Evolutionary conservation across 345 rosid genomes (phyloP).

Genomic region (Passiflora organensis): DNA sequence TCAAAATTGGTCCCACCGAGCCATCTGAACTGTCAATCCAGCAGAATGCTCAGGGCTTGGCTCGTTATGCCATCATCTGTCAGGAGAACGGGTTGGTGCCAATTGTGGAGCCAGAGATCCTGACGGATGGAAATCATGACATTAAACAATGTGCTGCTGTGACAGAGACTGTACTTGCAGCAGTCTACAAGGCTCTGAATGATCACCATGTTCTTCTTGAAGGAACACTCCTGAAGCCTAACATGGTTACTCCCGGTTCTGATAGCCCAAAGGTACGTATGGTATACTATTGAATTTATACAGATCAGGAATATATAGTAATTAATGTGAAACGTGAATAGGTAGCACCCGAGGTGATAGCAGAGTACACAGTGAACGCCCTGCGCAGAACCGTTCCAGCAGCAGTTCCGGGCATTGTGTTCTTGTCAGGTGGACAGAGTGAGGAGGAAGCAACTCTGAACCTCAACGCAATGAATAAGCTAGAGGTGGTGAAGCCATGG

Average conservation of each 20-base stretch:
- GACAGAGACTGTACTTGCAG: constrained; percentile 80
- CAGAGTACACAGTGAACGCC: constrained; percentile 64
- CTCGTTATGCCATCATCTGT: constrained; percentile 90
- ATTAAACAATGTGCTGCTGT: constrained; percentile 77
- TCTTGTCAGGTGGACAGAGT: constrained; percentile 85
- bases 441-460: constrained; percentile 82
- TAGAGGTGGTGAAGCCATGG: constrained; percentile 78
- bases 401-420: constrained; percentile 84
- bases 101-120: constrained; percentile 84
- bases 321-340: too few species aligned
- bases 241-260: constrained; percentile 97
- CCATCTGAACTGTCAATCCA: constrained; percentile 78
- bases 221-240: constrained; percentile 92
- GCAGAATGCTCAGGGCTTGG: constrained; percentile 90
- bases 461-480: constrained; percentile 85
- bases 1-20: constrained; percentile 77
- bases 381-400: constrained; percentile 82
- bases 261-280: constrained; percentile 67
- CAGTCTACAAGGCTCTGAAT: constrained; percentile 84
- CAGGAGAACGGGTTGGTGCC: constrained; percentile 95
- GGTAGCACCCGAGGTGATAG: constrained; percentile 67
- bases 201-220: constrained; percentile 95
- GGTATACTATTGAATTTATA: too few species aligned
- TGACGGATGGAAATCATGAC: constrained; percentile 82
- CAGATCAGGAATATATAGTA: too few species aligned